Percentiles rank a stretch among this genome's conserved stretches.
Conservation (phyloP, 441 rosid species). For the Populus hybrid region DNA sequence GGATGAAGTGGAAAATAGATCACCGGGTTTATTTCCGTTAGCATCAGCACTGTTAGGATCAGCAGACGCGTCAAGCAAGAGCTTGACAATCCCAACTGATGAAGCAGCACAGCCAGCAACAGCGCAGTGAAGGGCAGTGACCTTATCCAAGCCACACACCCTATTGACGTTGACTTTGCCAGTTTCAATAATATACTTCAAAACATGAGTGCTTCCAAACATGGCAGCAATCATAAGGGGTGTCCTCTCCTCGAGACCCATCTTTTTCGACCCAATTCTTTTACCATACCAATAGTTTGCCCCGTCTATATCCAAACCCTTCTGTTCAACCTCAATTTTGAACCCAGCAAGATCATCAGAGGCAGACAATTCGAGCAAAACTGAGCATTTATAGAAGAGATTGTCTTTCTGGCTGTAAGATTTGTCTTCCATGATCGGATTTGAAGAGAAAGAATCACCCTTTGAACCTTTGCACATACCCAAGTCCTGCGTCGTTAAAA, state of each 20-base stretch:
- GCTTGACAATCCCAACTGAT: slow-evolving; percentile 52
- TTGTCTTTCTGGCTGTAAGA: slow-evolving; percentile 29
- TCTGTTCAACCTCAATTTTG: slow-evolving; percentile 47
- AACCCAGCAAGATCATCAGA: slow-evolving; percentile 60
- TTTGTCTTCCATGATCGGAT: slow-evolving; percentile 45
- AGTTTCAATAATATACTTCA: slow-evolving; percentile 52
- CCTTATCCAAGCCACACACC: slow-evolving; percentile 64
- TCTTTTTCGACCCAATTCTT: slow-evolving; percentile 67
- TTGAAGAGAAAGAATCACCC: slow-evolving; percentile 36
- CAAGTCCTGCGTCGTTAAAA: slow-evolving; percentile 43
- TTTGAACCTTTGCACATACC: slow-evolving; percentile 49
- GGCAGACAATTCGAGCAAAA: slow-evolving; percentile 79
- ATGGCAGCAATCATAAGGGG: slow-evolving; percentile 79
- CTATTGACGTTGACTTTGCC: slow-evolving; percentile 53
- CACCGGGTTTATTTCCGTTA: slow-evolving; percentile 59
- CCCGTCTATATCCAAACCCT: slow-evolving; percentile 46
- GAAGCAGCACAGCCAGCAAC: slow-evolving; percentile 66
- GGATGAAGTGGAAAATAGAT: slow-evolving; percentile 36
- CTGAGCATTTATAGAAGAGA: slow-evolving; percentile 25
- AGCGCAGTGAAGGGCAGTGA: slow-evolving; percentile 86
- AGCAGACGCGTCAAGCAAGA: slow-evolving; percentile 63
- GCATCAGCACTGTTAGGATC: slow-evolving; percentile 48
- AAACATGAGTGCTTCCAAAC: slow-evolving; percentile 62
- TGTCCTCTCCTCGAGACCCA: slow-evolving; percentile 79
- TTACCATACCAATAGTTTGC: slow-evolving; percentile 72